Evolutionary conservation across 1,139 yeast genomes (phyloP), one percentile per base, ranked within the genome.

Genomic region (Hemisphaericaspora xylanilytica): DNA sequence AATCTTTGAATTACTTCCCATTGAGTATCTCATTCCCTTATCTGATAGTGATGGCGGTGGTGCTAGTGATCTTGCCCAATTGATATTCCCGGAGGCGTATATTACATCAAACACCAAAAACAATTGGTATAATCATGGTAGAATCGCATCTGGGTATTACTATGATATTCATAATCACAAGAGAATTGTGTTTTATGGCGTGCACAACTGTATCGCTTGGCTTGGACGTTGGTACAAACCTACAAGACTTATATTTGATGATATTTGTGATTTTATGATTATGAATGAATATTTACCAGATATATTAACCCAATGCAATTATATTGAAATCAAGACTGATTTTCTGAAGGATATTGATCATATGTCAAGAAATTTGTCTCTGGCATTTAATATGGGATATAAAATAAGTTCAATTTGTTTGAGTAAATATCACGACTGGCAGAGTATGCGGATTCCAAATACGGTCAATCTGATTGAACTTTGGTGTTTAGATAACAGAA

Each of bases 1-100:
- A 10, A 29, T 42, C 4, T 29, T 44, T 3, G 25, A 36, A 3
- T 37, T 36, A 26, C 30, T 41, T 14, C 43, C 43, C 11, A 16
- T 28, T 5, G 32, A 33, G 3, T 20, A 31, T 13, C 17, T 43
- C 14, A 21, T 33, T 7, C 8, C 21, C 3, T 18, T 39, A 16
- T 10, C 36, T 7, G 18, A 6, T 9, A n/a, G n/a, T n/a, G n/a
- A n/a, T n/a, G n/a, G n/a, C n/a, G n/a, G n/a, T n/a, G n/a, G n/a
- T n/a, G n/a, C n/a, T n/a, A n/a, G n/a, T n/a, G n/a, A n/a, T n/a
- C n/a, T n/a, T 9, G 6, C 18, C 8, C 33, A 22, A 18, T 10
- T 22, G 6, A 14, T 21, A 13, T 25, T 29, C 10, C 32, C 32
- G 10, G 15, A 29, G 12, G 24, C 18, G 11, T n/a, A 17, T 17